Base-by-base conservation (phyloP, 2,329 filamentous ascomycete species). In the Phyllosticta paracitricarpa region DNA sequence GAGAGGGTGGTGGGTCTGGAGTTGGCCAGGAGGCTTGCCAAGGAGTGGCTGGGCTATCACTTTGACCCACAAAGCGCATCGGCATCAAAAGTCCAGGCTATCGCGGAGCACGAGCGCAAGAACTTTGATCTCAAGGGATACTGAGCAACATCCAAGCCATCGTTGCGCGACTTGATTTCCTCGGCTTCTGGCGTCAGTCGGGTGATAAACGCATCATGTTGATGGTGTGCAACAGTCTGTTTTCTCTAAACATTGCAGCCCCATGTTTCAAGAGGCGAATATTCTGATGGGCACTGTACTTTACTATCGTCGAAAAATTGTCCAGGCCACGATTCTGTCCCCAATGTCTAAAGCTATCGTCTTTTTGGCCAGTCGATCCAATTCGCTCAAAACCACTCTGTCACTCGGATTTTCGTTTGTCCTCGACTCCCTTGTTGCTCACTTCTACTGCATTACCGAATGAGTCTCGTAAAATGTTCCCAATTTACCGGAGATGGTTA, bases 1-100 rank as follows among this genome's bases (percentile, higher is more conserved):
- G 88, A 95, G 81, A 79, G 90, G 24, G 90, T 95, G 0, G 83
- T 95, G 54, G 90, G 91, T 0, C 72, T 94, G 56, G 91, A 95
- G 77, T 75, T 95, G 52, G 90, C 90, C 53, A 82, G 89, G 68
- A 80, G 89, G 68, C 72, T 96, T 67, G 89, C 85, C 0, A 85
- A 81, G 71, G 90, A 95, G 78, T 96, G 89, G 89, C 72, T 95
- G 35, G 87, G 84, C n/a, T 92, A 94, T 74, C 79, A 84, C 63
- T 94, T 94, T 75, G 90, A 95, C 73, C 78, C 81, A 53, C 76
- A 75, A 63, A 87, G 85, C 73, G 80, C 81, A 57, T 86, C 82
- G 67, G 84, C 84, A 25, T 71, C 73, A 63, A 84, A 83, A 75
- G 81, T 84, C 4, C 69, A 76, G 57, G 78, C 77, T 25, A 80